A percentile compares a stretch with the other conserved stretches of the same genome.
These are phyloP conservation scores for Pilasporangium apinafurcum DNA, from an alignment of 352 stramenopile species.

Conservation along the genomic window DNA sequence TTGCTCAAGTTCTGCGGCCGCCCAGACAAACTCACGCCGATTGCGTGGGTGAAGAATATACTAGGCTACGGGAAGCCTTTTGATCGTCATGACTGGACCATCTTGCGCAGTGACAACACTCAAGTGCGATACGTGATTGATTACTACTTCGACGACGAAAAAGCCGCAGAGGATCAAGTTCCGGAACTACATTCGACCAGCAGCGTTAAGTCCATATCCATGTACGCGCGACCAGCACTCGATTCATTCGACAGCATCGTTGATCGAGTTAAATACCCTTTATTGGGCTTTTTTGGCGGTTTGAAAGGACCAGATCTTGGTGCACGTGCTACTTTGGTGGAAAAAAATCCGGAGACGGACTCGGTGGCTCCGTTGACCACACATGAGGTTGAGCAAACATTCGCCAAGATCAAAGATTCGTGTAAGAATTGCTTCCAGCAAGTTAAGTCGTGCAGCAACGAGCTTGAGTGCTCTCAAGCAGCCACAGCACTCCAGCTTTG, in stretches of 20 bases:
- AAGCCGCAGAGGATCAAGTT: constrained; percentile 65
- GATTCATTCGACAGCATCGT: constrained; percentile 66
- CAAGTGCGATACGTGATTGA: constrained; percentile 98
- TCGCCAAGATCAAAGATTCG: constrained; percentile 75
- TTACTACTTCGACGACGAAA: constrained; percentile 96
- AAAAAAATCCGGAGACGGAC: constrained; percentile 34
- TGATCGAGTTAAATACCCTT: constrained; percentile 77
- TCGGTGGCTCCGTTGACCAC: constrained; percentile 37
- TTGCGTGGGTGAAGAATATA: constrained; percentile 90
- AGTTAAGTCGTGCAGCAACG: constrained; percentile 67
- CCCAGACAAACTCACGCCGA: constrained; percentile 94
- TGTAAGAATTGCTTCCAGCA: constrained; percentile 80
- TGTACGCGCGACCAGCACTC: constrained; percentile 81
- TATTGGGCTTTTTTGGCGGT: constrained; percentile 46
- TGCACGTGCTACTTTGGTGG: constrained; percentile 37
- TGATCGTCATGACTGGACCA: constrained; percentile 98
- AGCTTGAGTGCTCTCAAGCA: constrained; percentile 80
- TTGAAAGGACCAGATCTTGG: constrained; percentile 42
- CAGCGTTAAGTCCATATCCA: constrained; percentile 86
- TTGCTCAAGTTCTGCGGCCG: constrained; percentile 96
- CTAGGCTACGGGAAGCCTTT: constrained; percentile 90
- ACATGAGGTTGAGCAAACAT: constrained; percentile 74
- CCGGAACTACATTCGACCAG: constrained; percentile 76
- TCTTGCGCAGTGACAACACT: constrained; percentile 85
- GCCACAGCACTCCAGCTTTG: constrained; percentile 86